phyloP scores from a whole-genome alignment of 257 asterid genomes.

The Przewalskia tangutica region DNA sequence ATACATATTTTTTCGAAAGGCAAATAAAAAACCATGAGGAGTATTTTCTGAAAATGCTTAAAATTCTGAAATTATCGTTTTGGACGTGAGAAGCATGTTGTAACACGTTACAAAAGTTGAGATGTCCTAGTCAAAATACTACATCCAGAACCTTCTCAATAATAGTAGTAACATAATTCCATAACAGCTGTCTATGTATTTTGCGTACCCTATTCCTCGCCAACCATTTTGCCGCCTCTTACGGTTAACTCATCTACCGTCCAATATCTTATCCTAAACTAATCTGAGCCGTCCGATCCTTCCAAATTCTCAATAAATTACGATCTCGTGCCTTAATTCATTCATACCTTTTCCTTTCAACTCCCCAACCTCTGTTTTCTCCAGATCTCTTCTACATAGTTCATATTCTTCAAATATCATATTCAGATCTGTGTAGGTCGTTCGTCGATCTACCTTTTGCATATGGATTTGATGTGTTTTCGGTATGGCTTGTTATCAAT shows the following conservation, averaged over 20 bases:
- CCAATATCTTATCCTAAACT: not conserved
- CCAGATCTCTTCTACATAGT: not conserved
- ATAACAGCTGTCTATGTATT: slow-evolving; percentile 31
- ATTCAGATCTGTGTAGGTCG: slow-evolving; percentile 12
- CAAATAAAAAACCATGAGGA: too few relatives aligned
- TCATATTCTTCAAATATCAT: not conserved
- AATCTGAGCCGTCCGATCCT: slow-evolving; percentile 34
- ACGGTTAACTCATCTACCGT: slow-evolving; percentile 24
- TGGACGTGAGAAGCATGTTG: slow-evolving; percentile 7
- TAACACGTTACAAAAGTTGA: slow-evolving; percentile 15
- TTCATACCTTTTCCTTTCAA: not conserved
- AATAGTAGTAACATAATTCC: too few relatives aligned
- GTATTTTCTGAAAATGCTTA: too few relatives aligned
- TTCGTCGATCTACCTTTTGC: slow-evolving; percentile 20
- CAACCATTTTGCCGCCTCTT: slow-evolving; percentile 13
- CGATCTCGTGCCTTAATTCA: too few relatives aligned
- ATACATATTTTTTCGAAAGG: too few relatives aligned
- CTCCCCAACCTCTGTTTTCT: too few relatives aligned
- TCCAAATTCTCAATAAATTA: slow-evolving; percentile 16
- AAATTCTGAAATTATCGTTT: too few relatives aligned
- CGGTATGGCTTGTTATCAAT: not conserved
- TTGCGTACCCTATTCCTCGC: not conserved
- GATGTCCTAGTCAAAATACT: not conserved
- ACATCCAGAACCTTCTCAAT: not conserved
- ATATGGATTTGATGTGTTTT: slow-evolving; percentile 5